Percentiles rank a stretch among this genome's conserved stretches.
Conservation (phyloP, 2,329 filamentous ascomycete species). For the Xenosphaeropsis pyriputrescens region DNA sequence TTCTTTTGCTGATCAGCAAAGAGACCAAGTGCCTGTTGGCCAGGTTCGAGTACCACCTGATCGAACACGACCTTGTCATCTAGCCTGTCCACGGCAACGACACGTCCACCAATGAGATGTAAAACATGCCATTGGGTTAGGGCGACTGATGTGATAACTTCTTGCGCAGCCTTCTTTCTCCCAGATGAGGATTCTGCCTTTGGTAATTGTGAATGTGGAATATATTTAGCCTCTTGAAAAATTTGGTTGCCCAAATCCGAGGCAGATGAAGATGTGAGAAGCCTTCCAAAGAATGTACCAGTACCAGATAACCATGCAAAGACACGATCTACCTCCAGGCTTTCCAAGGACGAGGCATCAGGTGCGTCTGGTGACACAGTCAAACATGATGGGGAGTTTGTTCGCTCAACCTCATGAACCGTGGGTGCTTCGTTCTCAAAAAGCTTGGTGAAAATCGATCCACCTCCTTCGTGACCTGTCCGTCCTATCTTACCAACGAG, state of each 20-base stretch:
- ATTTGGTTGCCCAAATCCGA: conserved; percentile 58
- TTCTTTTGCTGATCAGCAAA: conserved; percentile 87
- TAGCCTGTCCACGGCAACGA: conserved; percentile 76
- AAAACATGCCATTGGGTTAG: conserved; percentile 92
- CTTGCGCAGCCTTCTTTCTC: conserved; percentile 49
- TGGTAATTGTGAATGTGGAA: conserved; percentile 61
- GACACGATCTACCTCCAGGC: conserved; percentile 47
- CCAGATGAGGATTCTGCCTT: conserved; percentile 49
- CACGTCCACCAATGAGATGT: conserved; percentile 63
- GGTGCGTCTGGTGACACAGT: conserved; percentile 63
- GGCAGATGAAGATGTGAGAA: conserved; percentile 46
- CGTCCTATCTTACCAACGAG: conserved; percentile 65
- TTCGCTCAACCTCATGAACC: conserved; percentile 53
- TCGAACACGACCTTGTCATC: conserved; percentile 80
- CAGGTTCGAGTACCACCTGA: conserved; percentile 68
- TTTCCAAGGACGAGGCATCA: conserved; percentile 37
- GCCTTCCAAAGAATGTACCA: conserved; percentile 75
- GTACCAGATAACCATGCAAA: conserved; percentile 88
- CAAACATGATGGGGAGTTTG: conserved; percentile 44
- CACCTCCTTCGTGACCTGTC: conserved; percentile 61
- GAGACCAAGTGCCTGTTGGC: conserved; percentile 68
- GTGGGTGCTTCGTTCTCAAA: conserved; percentile 79
- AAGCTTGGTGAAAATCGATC: conserved; percentile 72
- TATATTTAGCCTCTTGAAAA: conserved; percentile 64
- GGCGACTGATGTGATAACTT: conserved; percentile 65